These are phyloP conservation scores for Takashimella tepidaria DNA, from an alignment of 1,284 basidiomycete species.

Conservation along the genomic window DNA sequence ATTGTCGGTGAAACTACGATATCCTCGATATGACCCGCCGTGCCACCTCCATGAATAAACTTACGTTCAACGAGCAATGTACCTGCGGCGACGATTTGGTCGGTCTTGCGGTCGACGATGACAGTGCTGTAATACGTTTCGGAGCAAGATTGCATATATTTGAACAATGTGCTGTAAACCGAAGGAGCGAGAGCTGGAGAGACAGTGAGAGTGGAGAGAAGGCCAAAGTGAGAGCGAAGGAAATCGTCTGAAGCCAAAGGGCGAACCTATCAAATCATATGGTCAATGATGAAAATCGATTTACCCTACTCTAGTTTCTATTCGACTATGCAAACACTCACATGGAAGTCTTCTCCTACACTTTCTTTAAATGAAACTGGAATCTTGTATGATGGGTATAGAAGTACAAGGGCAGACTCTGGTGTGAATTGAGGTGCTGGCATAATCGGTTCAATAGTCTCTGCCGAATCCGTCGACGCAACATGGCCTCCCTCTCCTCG, in stretches of 20 bases:
- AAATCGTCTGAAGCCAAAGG: slow-evolving; percentile 85
- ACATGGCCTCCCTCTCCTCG: neutral
- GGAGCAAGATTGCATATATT: slow-evolving; percentile 47
- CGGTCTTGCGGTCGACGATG: slow-evolving; percentile 67
- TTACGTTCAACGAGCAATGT: slow-evolving; percentile 87
- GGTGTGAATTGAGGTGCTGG: slow-evolving; percentile 53
- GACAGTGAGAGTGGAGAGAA: slow-evolving; percentile 73
- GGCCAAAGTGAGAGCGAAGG: slow-evolving; percentile 70
- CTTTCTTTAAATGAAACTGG: slow-evolving; percentile 41
- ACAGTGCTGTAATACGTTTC: slow-evolving; percentile 79
- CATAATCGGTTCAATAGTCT: neutral
- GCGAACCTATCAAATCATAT: slow-evolving; percentile 59
- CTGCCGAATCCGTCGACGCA: neutral
- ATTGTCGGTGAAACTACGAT: slow-evolving; percentile 90
- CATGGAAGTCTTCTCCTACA: slow-evolving; percentile 27
- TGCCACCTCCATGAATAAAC: slow-evolving; percentile 74
- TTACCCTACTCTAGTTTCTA: slow-evolving; percentile 5
- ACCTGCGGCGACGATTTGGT: slow-evolving; percentile 79
- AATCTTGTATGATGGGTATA: slow-evolving; percentile 63
- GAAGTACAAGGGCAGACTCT: slow-evolving; percentile 64
- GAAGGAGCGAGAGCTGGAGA: slow-evolving; percentile 69
- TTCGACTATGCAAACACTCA: slow-evolving; percentile 7
- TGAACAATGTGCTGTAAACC: slow-evolving; percentile 66
- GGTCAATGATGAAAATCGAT: neutral
- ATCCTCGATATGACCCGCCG: slow-evolving; percentile 93